Evolutionary conservation across 208 protist genomes (phyloP).

Genomic region (Entamoeba moshkovskii): DNA sequence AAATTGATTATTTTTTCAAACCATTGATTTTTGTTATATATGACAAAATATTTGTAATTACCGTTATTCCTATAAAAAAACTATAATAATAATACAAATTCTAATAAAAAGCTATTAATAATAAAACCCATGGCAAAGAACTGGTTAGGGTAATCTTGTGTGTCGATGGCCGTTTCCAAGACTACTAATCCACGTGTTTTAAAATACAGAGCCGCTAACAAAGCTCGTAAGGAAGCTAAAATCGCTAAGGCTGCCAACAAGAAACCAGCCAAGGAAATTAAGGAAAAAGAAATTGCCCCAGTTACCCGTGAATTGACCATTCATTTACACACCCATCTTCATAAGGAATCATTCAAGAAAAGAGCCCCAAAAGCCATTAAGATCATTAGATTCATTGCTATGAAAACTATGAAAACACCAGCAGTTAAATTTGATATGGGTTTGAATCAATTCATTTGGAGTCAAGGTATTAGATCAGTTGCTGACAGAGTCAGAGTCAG

Average conservation of each 20-base stretch:
- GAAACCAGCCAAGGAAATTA: background rate
- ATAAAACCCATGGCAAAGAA: background rate
- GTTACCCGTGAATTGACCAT: background rate
- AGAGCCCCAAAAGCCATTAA: constrained; percentile 13
- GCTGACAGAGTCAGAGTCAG: constrained; percentile 16
- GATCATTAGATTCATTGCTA: constrained; percentile 10
- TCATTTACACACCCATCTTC: background rate
- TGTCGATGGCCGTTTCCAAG: background rate
- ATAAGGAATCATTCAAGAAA: background rate
- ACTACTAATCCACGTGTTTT: background rate
- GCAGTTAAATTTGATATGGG: background rate
- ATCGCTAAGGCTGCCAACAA: background rate
- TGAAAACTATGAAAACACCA: constrained; percentile 8
- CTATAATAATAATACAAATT: no score
- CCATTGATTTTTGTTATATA: no score
- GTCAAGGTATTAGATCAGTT: background rate
- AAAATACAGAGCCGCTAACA: background rate
- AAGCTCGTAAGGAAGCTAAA: background rate
- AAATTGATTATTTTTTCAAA: no score
- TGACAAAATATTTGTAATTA: no score
- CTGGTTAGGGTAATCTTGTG: background rate
- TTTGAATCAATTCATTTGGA: constrained; percentile 7
- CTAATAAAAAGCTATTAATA: background rate
- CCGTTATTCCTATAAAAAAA: no score
- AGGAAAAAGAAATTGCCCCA: background rate